Base-by-base conservation (phyloP, 2,329 filamentous ascomycete species). In the Diplodia seriata region DNA sequence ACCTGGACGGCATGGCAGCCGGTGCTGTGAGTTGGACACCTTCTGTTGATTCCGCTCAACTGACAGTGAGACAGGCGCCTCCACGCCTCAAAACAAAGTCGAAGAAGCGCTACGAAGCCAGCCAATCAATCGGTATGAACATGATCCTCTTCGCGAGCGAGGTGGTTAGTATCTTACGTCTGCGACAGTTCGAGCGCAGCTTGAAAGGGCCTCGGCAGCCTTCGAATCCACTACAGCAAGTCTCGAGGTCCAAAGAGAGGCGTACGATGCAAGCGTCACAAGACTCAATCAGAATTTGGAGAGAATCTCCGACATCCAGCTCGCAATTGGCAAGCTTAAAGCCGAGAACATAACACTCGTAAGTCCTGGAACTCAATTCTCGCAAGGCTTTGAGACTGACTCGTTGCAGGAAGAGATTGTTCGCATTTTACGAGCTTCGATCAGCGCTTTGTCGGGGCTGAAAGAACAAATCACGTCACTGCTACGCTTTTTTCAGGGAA, bases 401-500 rank as follows among this genome's bases (percentile, higher is more conserved):
- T 29, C 31, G 15, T 15, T 4, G 18, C 29, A 66, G 63, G 38
- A 55, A 7, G 53, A 57, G 23, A 67, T 67, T 29, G 40, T 57
- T 18, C 38, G 40, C 11, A 57, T 67, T 18, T 54, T 67, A 11
- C 65, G 65, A 9, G 65, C 65, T 2, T 59, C 53, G 26, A 67
- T 67, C 26, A 57, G 23, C 8, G 54, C 54, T 14, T 54, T 67
- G 0, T 26, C 65, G 4, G 65, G 53, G 2, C 7, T 67, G 1
- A 67, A 67, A 50, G 65, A 57, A 33, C 65, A 67, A 18, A 67
- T 67, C 12, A 67, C 65, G 9, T 23, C 20, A 2, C 51, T 67
- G 8, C 43, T 67, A 11, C 65, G 56, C 26, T 67, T 67, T 29
- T 67, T 67, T 40, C 36, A 67, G 49, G 65, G 53, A 14, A 67